Base-by-base conservation (phyloP, 2,329 filamentous ascomycete genomes). In the Leptographium galeiforme region DNA sequence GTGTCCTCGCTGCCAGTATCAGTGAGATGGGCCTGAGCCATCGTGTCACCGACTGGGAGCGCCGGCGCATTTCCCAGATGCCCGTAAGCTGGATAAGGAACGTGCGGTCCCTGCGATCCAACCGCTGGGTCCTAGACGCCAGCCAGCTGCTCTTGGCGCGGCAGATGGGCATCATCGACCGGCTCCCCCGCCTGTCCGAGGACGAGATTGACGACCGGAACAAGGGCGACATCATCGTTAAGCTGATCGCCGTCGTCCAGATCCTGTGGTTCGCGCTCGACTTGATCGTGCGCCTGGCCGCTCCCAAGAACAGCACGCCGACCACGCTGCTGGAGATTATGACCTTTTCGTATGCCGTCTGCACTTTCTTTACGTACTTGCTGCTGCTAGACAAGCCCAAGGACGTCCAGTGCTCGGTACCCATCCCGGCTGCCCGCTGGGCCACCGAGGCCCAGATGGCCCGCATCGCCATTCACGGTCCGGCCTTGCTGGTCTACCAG, bases 171-270 rank as follows among this genome's bases (percentile, higher is more conserved):
- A 54, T 63, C 46, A 58, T 64, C 30, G 16, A 18, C 19, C 32
- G 33, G n/a, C 59, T 62, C 1, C 61, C 61, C 4, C n/a, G 51
- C 38, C 32, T 63, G 19, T 40, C 55, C 36, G 45, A 56, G 30
- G 55, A 56, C n/a, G 52, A 58, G 5, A 46, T 63, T 2, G 47
- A 49, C 13, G 60, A 63, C 47, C 55, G 53, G 18, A 59, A 55
- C 59, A 64, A 64, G 30, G 14, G 57, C 34, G 61, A 63, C 54
- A 36, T 53, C 16, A 44, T 65, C 16, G 57, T 60, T 55, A 64
- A 64, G 55, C 34, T 51, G 25, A 41, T 62, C 8, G 60, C 62
- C 11, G 32, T 62, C 16, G 39, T 59, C 14, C 63, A 66, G 54
- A 53, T 63, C 18, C 11, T 53, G 8, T 65, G 57, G 58, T 57